phyloP scores from a whole-genome alignment of 2,329 filamentous ascomycete species.

The Sclerotinia borealis region DNA sequence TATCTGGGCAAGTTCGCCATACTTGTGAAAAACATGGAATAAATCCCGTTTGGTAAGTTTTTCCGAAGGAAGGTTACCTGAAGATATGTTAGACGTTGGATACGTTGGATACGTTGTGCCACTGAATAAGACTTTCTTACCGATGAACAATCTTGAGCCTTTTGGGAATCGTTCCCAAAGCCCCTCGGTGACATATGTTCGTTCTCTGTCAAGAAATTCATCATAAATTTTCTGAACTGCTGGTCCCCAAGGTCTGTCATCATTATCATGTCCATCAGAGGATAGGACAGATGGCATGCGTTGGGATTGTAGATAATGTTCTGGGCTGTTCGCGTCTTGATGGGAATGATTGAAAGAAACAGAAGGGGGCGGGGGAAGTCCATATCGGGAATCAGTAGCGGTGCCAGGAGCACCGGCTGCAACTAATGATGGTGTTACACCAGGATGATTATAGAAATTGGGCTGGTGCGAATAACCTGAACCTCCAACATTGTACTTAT shows the following conservation, averaged over 20 bases:
- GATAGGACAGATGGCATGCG: slow-evolving; percentile 20
- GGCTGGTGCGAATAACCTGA: slow-evolving; percentile 24
- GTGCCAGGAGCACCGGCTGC: slow-evolving; percentile 32
- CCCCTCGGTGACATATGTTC: slow-evolving; percentile 68
- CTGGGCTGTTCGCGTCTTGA: slow-evolving; percentile 21
- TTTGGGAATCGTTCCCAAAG: slow-evolving; percentile 77
- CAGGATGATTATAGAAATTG: slow-evolving; percentile 30
- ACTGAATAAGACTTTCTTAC: slow-evolving; percentile 41
- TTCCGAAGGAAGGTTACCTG: slow-evolving; percentile 87
- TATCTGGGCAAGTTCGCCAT: slow-evolving; percentile 85
- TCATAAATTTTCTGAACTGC: slow-evolving; percentile 65
- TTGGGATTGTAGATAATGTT: slow-evolving; percentile 21
- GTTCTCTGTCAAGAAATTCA: slow-evolving; percentile 65
- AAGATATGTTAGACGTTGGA: slow-evolving; percentile 17
- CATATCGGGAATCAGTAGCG: slow-evolving; percentile 31
- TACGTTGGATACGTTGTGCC: no score
- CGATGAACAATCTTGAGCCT: slow-evolving; percentile 74
- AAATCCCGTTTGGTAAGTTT: slow-evolving; percentile 90
- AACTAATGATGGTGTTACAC: slow-evolving; percentile 27
- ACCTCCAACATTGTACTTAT: slow-evolving; percentile 30
- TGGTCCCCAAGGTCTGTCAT: slow-evolving; percentile 33
- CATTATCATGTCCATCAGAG: slow-evolving; percentile 28
- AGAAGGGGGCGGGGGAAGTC: slow-evolving; percentile 32
- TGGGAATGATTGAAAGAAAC: slow-evolving; percentile 28
- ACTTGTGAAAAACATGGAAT: slow-evolving; percentile 81